Conservation (phyloP, 257 asterid genomes). For the Solanum dulcamara region DNA sequence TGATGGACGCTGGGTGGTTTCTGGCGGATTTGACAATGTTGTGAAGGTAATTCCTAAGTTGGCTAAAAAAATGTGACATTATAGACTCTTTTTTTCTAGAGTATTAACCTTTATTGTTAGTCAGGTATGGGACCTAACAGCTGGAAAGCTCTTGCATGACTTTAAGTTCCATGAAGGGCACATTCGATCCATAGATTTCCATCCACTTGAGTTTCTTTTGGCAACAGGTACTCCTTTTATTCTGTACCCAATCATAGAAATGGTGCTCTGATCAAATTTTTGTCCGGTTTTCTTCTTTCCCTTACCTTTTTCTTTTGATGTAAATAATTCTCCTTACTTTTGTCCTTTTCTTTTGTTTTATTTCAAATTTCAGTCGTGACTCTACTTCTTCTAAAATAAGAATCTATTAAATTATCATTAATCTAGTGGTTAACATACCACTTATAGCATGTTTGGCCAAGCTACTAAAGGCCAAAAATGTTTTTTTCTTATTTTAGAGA, state of each 20-base stretch:
- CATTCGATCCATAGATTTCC: constrained; percentile 84
- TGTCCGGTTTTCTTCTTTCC: background rate
- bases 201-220: constrained; percentile 90
- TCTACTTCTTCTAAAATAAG: background rate
- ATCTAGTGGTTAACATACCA: background rate
- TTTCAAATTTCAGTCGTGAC: background rate
- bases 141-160: constrained; percentile 96
- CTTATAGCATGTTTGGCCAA: background rate
- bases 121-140: constrained; percentile 98
- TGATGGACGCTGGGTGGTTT: constrained; percentile 99
- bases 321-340: background rate
- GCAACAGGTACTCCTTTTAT: constrained; percentile 66
- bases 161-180: constrained; percentile 94
- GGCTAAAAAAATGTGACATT: background rate
- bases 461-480: background rate
- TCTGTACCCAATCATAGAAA: background rate
- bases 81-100: background rate
- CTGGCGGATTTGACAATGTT: constrained; percentile 95
- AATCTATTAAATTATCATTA: background rate
- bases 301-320: background rate
- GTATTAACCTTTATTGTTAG: constrained; percentile 11
- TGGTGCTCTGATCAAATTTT: background rate
- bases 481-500: background rate
- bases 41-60: constrained; percentile 55
- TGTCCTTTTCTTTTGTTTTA: background rate